phyloP scores from a whole-genome alignment of 208 protist species.

The Angomonas deanei region DNA sequence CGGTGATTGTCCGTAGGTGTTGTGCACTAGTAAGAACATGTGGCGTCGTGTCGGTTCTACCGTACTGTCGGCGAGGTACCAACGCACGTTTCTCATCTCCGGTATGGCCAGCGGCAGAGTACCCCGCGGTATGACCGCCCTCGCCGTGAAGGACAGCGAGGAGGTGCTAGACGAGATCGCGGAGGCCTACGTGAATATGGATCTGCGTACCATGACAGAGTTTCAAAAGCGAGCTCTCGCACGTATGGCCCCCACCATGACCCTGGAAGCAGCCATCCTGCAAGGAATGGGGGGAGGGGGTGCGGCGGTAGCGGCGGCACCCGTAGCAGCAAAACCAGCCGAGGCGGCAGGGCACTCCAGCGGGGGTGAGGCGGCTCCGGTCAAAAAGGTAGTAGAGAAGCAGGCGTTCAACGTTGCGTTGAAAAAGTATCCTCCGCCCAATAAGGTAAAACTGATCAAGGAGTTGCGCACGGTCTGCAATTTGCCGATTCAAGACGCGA shows the following conservation, averaged over 20 bases:
- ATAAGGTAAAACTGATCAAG: constrained; percentile 84
- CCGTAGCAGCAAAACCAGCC: constrained; percentile 7
- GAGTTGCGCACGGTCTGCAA: constrained; percentile 66
- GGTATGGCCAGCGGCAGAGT: constrained; percentile 32
- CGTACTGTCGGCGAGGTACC: background rate
- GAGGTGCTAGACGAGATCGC: constrained; percentile 53
- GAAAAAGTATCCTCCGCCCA: constrained; percentile 58
- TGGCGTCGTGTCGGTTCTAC: background rate
- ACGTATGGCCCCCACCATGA: constrained; percentile 30
- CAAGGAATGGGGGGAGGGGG: constrained; percentile 53
- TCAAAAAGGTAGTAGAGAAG: constrained; percentile 69
- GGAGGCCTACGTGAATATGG: constrained; percentile 65
- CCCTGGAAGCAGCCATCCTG: constrained; percentile 66
- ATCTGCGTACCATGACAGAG: constrained; percentile 31
- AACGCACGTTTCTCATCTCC: constrained; percentile 16
- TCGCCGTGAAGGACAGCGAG: constrained; percentile 36
- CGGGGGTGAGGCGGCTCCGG: constrained; percentile 12
- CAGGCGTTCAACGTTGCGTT: constrained; percentile 60
- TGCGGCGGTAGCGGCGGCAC: constrained; percentile 13
- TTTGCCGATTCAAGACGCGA: constrained; percentile 66
- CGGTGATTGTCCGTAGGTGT: background rate
- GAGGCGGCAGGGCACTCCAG: background rate
- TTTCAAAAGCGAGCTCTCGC: constrained; percentile 58
- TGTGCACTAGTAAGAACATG: background rate
- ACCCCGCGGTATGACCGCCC: constrained; percentile 38